These are phyloP conservation scores for Acanthamoeba royreba DNA, from an alignment of 208 protist species.

Conservation along the genomic window DNA sequence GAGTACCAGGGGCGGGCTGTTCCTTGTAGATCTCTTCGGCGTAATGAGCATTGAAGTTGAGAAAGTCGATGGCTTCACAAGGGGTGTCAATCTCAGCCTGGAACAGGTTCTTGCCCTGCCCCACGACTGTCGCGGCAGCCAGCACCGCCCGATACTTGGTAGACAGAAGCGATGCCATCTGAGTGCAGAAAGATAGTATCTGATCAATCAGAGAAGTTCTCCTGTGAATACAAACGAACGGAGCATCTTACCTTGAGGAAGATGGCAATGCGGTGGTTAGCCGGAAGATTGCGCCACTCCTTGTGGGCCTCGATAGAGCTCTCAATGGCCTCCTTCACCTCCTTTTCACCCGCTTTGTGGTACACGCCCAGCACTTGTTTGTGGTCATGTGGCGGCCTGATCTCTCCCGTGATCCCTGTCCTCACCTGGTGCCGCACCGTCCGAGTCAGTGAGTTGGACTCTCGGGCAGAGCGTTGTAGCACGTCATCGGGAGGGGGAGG, in stretches of 20 bases:
- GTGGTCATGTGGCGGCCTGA: background rate
- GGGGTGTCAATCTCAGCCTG: constrained; percentile 97
- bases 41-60: constrained; percentile 93
- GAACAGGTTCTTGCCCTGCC: constrained; percentile 95
- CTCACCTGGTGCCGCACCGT: background rate
- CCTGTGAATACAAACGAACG: constrained; percentile 75
- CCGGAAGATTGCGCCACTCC: constrained; percentile 78
- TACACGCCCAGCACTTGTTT: background rate
- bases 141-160: constrained; percentile 85
- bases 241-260: constrained; percentile 93
- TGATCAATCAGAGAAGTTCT: constrained; percentile 77
- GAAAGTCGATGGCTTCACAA: constrained; percentile 94
- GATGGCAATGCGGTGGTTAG: constrained; percentile 89
- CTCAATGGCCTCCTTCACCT: constrained; percentile 89
- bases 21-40: constrained; percentile 83
- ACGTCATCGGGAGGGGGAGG: background rate
- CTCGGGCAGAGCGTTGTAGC: too few species aligned
- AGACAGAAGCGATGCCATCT: constrained; percentile 65
- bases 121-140: constrained; percentile 92
- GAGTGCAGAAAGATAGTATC: background rate
- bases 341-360: constrained; percentile 57
- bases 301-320: constrained; percentile 80
- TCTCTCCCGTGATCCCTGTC: background rate
- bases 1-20: constrained; percentile 20
- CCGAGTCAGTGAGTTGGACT: background rate